Evolutionary conservation across 2,329 filamentous ascomycete genomes (phyloP), one percentile per base, ranked within the genome.

Genomic region (Paramyrothecium roridum): DNA sequence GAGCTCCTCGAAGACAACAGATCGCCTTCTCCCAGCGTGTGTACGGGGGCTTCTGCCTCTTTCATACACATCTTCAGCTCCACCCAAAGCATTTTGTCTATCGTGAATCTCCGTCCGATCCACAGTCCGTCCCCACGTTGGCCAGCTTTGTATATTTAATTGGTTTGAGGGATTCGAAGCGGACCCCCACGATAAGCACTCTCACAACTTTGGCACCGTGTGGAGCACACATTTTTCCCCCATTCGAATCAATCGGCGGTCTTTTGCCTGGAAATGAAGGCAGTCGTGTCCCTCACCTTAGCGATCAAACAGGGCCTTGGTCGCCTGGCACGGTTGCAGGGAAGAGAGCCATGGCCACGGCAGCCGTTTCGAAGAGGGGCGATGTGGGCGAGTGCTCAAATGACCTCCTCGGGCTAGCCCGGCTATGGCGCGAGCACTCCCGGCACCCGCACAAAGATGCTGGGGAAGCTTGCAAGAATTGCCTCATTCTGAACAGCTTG

Each of bases 171-270:
- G 54, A 53, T 54, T 53, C 52, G 58, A 56, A 56, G 52, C 56
- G 47, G 60, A 60, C 47, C 57, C 59, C 58, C 57, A 56, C 56
- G 61, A 56, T 64, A 59, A 54, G 57, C 57, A 48, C 56, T 45
- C 57, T 43, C 13, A 48, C 58, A 55, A 70, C 46, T 65, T 69
- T 71, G 57, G 62, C 69, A 72, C 69, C 62, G 64, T 70, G 68
- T 70, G 70, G 67, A 52, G 59, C 56, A 19, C 52, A 16, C 22
- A 48, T 37, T 21, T 26, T 52, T 53, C 50, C 48, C 50, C 50
- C 47, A 48, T 51, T 54, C 52, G 54, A 34, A 43, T 50, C 53
- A 53, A 60, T 55, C 34, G 33, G 53, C 48, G 55, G 53, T 49
- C 37, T 57, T 48, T 8, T 68, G 67, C 67, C 67, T 70, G 59